Evolutionary conservation across 371 early-diverging fungal genomes (phyloP).

Genomic region (Smittium mucronatum): DNA sequence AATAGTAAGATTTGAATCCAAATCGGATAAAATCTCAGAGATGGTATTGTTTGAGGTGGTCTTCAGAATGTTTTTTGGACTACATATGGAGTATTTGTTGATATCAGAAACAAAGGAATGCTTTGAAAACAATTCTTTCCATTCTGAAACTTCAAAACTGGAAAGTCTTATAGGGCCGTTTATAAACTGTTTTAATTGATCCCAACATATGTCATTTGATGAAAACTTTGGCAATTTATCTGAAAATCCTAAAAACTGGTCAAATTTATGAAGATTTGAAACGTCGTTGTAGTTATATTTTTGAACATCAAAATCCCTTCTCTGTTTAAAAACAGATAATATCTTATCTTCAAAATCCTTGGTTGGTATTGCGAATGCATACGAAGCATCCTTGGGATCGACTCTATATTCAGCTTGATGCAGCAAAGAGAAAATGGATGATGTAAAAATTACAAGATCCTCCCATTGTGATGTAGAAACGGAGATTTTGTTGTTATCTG

Average conservation of each 20-base stretch:
- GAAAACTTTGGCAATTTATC: neutral
- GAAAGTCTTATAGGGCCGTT: neutral
- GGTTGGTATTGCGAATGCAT: neutral
- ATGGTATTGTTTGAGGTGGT: neutral
- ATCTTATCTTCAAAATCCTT: neutral
- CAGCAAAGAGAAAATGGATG: conserved; percentile 5
- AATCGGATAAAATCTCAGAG: neutral
- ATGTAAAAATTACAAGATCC: neutral
- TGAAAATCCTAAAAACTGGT: neutral
- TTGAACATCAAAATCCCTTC: neutral
- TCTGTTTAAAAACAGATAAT: neutral
- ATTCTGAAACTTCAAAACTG: neutral
- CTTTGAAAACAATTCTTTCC: neutral
- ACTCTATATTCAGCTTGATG: neutral
- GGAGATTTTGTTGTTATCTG: conserved; percentile 1
- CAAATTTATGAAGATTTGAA: neutral
- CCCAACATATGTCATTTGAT: neutral
- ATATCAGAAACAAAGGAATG: neutral
- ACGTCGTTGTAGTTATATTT: neutral
- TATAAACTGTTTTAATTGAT: neutral
- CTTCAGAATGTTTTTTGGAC: neutral
- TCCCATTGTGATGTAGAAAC: conserved; percentile 1
- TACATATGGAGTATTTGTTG: neutral
- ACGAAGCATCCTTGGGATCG: conserved; percentile 4
- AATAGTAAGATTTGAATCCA: neutral